Evolutionary conservation across 257 asterid genomes (phyloP).

Genomic region (Solanum bulbocastanum): DNA sequence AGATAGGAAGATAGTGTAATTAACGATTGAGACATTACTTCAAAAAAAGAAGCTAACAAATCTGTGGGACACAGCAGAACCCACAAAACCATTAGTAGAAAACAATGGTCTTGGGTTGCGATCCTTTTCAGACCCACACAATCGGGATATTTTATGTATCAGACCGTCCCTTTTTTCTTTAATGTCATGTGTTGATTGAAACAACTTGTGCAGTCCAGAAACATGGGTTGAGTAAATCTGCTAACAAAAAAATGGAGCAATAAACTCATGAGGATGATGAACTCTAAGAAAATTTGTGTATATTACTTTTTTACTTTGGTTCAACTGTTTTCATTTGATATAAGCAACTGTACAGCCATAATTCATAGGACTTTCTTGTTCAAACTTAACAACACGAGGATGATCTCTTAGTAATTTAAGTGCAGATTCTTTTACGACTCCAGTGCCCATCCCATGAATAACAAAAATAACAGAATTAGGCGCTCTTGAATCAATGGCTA

Average conservation of each 20-base stretch:
- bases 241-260: neutral
- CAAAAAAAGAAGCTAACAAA: neutral
- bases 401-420: conserved; percentile 41
- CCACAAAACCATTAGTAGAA: neutral
- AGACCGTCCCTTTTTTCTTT: no score
- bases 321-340: conserved; percentile 37
- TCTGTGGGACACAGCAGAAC: neutral
- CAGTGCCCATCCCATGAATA: conserved; percentile 94
- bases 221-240: neutral
- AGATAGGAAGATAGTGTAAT: neutral
- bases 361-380: conserved; percentile 72
- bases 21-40: neutral
- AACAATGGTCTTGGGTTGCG: neutral
- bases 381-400: conserved; percentile 73
- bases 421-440: conserved; percentile 69
- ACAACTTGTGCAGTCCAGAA: neutral
- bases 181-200: neutral
- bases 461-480: conserved; percentile 68
- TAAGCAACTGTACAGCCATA: conserved; percentile 90
- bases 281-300: neutral
- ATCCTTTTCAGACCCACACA: neutral
- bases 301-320: neutral
- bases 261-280: neutral
- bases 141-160: neutral
- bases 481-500: conserved; percentile 56